Evolutionary conservation across 495 filamentous ascomycete species (phyloP).

Genomic region (Neurospora discreta): DNA sequence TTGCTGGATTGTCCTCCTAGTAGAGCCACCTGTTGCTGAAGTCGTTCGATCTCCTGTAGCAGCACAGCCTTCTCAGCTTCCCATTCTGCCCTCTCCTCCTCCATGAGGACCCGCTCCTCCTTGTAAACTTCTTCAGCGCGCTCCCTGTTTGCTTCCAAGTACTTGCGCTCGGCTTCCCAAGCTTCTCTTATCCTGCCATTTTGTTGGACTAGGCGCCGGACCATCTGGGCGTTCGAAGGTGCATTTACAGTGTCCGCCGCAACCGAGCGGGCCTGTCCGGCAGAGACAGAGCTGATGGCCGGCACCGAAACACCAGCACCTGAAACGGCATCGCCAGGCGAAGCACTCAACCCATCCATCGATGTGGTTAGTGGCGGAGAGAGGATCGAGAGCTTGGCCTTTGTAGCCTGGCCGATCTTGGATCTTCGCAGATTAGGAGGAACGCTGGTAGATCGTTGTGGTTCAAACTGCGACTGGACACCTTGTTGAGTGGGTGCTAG

Average conservation of each 20-base stretch:
- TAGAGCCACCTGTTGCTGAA: constrained; percentile 21
- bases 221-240: constrained; percentile 16
- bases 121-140: constrained; percentile 35
- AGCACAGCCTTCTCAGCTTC: constrained; percentile 21
- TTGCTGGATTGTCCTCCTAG: constrained; percentile 12
- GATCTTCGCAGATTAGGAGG: constrained; percentile 9
- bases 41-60: constrained; percentile 16
- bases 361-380: not conserved
- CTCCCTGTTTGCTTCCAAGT: constrained; percentile 32
- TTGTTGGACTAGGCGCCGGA: constrained; percentile 32
- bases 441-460: constrained; percentile 8
- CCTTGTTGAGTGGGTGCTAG: constrained; percentile 7
- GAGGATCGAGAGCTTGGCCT: not conserved
- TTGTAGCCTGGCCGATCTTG: not conserved
- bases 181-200: constrained; percentile 27
- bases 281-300: constrained; percentile 9
- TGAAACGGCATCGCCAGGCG: not conserved
- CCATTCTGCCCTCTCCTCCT: constrained; percentile 32
- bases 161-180: constrained; percentile 36
- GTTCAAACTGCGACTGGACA: constrained; percentile 8
- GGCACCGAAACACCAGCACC: constrained; percentile 1
- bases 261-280: constrained; percentile 11
- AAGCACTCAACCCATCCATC: not conserved
- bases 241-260: constrained; percentile 13
- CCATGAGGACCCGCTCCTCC: constrained; percentile 35